A percentile compares a stretch with the other conserved stretches of the same genome.
Conservation (phyloP, 2,329 filamentous ascomycete genomes). For the Tolypocladium nubicola region DNA sequence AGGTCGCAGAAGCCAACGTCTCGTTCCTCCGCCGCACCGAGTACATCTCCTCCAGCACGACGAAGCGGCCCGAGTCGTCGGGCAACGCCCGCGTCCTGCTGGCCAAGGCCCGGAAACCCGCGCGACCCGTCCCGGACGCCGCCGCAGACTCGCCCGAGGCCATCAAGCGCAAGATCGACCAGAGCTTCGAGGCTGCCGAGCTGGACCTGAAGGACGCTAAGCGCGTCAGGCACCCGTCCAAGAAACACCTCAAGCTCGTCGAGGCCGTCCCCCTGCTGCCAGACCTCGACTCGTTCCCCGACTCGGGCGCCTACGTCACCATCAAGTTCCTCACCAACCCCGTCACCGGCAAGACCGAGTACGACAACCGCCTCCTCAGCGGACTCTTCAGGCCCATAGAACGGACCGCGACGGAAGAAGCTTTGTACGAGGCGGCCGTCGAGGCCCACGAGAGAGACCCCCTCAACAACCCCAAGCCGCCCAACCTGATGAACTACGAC, state of each 20-base stretch:
- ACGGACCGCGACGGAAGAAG: conserved; percentile 42
- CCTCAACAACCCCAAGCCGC: conserved; percentile 41
- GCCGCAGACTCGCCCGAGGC: conserved; percentile 52
- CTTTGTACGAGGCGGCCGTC: conserved; percentile 36
- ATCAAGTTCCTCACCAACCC: conserved; percentile 60
- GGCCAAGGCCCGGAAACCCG: conserved; percentile 19
- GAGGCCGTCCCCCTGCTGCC: conserved; percentile 52
- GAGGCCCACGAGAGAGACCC: conserved; percentile 49
- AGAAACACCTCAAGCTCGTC: conserved; percentile 45
- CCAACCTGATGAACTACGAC: conserved; percentile 53
- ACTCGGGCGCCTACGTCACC: conserved; percentile 58
- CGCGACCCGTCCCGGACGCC: conserved; percentile 42
- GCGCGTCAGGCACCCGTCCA: conserved; percentile 47
- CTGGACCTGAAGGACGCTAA: conserved; percentile 42
- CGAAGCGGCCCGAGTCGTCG: conserved; percentile 37
- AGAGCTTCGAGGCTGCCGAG: conserved; percentile 46
- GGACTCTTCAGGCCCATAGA: conserved; percentile 52
- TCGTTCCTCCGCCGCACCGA: conserved; percentile 94
- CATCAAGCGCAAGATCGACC: conserved; percentile 59
- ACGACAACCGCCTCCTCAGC: conserved; percentile 51
- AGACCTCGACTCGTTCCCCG: conserved; percentile 58
- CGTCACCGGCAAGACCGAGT: conserved; percentile 37
- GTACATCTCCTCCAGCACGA: conserved; percentile 64
- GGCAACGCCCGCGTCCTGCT: conserved; percentile 30
- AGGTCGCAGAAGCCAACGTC: conserved; percentile 64